Base-by-base conservation (phyloP, 495 filamentous ascomycete genomes). In the Clavariopsis aquatica region DNA sequence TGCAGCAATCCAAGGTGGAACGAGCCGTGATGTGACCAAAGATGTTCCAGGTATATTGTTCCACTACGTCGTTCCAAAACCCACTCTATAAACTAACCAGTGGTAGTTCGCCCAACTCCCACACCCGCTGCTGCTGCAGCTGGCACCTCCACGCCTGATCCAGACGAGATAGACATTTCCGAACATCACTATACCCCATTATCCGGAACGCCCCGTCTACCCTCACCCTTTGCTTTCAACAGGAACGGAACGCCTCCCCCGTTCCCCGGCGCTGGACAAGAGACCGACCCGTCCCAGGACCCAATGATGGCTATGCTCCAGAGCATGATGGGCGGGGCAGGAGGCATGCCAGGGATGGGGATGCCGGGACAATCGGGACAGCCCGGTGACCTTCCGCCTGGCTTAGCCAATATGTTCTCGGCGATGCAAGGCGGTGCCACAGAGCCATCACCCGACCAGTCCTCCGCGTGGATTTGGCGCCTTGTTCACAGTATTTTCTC, bases 401-500 rank as follows among this genome's bases (percentile, higher is more conserved):
- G 78, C 49, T 57, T 83, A 0, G 75, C 80, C 1, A 75, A 73
- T 41, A 53, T 77, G 41, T 66, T 83, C 26, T 31, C 31, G 22
- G 70, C 57, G 19, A 64, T 71, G 64, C 60, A 80, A 27, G 60
- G 61, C 70, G 73, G 29, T 69, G 67, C 62, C 61, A 66, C 13
- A 59, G 73, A 71, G 26, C 63, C 70, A 26, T 67, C 70, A 10
- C 73, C 76, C 17, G 73, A 75, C 6, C 76, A 79, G 41, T 68
- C 79, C 80, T 74, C 81, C 76, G 57, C 75, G 74, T 81, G 84
- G 59, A 60, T 91, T 0, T 96, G 91, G 90, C 86, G 89, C 55
- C 78, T 90, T 15, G 71, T 94, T 17, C 92, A 96, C 74, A 83
- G 85, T 1, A 41, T 91, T 0, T 89, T 93, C 74, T 85, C 91